phyloP scores from a whole-genome alignment of 164 flowering plant genomes.

The Taxillus chinensis region DNA sequence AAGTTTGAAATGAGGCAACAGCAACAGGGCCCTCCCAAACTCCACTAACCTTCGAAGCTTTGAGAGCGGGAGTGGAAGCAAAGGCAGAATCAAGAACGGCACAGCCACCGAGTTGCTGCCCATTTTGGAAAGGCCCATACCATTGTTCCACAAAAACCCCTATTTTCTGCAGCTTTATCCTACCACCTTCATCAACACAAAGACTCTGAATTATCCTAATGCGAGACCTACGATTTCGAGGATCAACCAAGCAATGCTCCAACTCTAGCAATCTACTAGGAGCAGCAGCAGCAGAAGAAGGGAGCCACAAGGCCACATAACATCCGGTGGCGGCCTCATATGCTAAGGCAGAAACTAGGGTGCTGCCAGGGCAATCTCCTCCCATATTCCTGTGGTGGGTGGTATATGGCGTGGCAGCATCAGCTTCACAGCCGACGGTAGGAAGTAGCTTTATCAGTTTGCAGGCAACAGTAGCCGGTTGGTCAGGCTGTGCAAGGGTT shows the following conservation, averaged over 20 bases:
- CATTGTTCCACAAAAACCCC: conserved; percentile 79
- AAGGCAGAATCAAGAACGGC: conserved; percentile 77
- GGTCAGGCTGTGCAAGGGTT: conserved; percentile 51
- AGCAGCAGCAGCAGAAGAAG: conserved; percentile 13
- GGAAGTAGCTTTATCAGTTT: conserved; percentile 73
- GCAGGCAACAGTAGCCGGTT: conserved; percentile 28
- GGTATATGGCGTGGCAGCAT: conserved; percentile 73
- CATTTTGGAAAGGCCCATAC: conserved; percentile 95
- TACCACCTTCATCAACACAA: conserved; percentile 18
- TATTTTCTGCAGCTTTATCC: conserved; percentile 25
- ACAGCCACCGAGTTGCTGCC: conserved; percentile 91
- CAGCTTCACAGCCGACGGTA: conserved; percentile 99
- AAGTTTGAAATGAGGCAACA: conserved; percentile 34
- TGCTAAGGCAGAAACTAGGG: conserved; percentile 39
- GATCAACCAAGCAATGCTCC: conserved; percentile 85
- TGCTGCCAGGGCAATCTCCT: conserved; percentile 16
- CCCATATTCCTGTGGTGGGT: conserved; percentile 52
- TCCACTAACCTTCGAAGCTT: conserved; percentile 48
- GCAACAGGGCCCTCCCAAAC: conserved; percentile 44
- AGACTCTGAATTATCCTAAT: conserved; percentile 65
- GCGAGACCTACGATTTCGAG: conserved; percentile 59
- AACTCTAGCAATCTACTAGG: conserved; percentile 38
- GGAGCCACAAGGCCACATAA: conserved; percentile 64
- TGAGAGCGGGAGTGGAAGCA: conserved; percentile 55
- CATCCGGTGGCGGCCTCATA: conserved; percentile 58